Evolutionary conservation across 371 early-diverging fungal genomes (phyloP), one percentile per base, ranked within the genome.

Genomic region (Zychaea mexicana): DNA sequence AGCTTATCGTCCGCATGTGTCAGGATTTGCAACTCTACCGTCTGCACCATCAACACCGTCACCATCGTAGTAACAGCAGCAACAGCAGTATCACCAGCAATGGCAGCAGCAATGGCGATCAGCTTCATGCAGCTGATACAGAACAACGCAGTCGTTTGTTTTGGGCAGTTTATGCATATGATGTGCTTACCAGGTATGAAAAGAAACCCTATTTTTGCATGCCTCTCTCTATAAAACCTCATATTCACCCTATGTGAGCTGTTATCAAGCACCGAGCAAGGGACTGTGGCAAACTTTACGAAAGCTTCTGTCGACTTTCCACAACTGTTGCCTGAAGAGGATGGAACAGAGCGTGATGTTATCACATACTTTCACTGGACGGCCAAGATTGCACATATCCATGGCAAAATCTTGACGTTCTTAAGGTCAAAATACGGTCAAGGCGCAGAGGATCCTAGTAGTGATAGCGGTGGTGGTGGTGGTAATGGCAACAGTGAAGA

Each of bases 1-100:
- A 73, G 31, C 53, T 77, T 55, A 72, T 74, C 36, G 64, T 74
- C 6, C 73, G 62, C 45, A 76, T 81, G 76, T 68, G 75, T 13
- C 69, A 64, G n/a, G 74, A 78, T 42, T 67, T 81, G 4, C 75
- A 75, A 8, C 60, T 78, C 1, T 38, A 61, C 4, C 65, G 65
- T 22, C 28, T 65, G 2, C 61, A 42, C 7, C 7, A 39, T 15
- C 39, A 39, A 15, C 13, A 42, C 12, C 12, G 12, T 33, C 12
- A 33, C 12, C 33, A 33, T 33, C 33, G 12, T 33, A 5, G 33
- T 5, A 33, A 33, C 12, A 8, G n/a, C 33, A 8, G 12, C 33
- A 12, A 33, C 33, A 33, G 12, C 8, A 8, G 33, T 33, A 12
- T n/a, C 12, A 8, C n/a, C 33, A 8, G 12, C 33, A 12, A 33